Conservation (phyloP, 257 asterid genomes). For the Scutellaria barbata region DNA sequence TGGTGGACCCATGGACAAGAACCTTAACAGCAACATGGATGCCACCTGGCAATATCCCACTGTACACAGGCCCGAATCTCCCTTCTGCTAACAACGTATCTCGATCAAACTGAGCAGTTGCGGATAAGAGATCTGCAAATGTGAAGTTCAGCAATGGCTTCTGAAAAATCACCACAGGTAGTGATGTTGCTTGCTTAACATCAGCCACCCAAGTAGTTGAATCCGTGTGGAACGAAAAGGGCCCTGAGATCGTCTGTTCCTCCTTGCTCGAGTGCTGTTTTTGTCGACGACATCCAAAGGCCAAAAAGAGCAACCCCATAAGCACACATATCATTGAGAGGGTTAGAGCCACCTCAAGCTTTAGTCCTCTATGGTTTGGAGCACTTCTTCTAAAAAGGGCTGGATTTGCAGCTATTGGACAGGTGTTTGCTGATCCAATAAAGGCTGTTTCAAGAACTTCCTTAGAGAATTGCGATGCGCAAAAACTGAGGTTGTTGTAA, state of each 20-base stretch:
- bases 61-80: constrained; percentile 74
- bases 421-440: constrained; percentile 66
- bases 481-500: constrained; percentile 75
- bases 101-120: constrained; percentile 73
- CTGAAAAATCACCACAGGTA: constrained; percentile 73
- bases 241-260: constrained; percentile 72
- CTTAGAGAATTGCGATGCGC: constrained; percentile 54
- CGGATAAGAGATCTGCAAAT: constrained; percentile 72
- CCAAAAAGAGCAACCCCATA: constrained; percentile 72
- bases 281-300: constrained; percentile 76
- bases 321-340: constrained; percentile 70
- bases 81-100: constrained; percentile 77
- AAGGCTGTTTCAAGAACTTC: constrained; percentile 55
- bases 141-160: constrained; percentile 84
- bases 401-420: constrained; percentile 91
- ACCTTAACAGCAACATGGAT: constrained; percentile 77
- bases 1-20: constrained; percentile 73
- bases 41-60: constrained; percentile 73
- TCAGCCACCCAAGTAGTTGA: constrained; percentile 88
- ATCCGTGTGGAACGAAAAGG: constrained; percentile 76
- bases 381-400: constrained; percentile 52
- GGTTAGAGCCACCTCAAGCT: constrained; percentile 69
- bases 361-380: constrained; percentile 59
- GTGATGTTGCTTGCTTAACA: constrained; percentile 75
- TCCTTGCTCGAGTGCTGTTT: constrained; percentile 61